These are phyloP conservation scores for Ceratorhiza oryzae-sativae DNA, from an alignment of 1,284 basidiomycete species.

Conservation along the genomic window DNA sequence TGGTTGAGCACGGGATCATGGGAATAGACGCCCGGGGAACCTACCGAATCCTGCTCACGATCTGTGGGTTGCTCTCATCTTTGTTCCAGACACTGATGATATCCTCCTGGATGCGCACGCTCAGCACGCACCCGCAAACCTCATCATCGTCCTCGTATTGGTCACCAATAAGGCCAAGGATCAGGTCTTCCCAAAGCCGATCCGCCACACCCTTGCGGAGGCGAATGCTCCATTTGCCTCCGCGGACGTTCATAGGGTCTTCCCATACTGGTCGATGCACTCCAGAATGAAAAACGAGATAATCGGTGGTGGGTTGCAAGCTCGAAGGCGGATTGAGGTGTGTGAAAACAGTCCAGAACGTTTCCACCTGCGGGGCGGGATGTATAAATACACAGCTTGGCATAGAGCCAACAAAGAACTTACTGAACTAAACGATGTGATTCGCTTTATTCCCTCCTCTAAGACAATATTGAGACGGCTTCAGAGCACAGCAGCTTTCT, in stretches of 20 bases:
- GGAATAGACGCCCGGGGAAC: conserved; percentile 47
- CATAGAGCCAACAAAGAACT: conserved; percentile 47
- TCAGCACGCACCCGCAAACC: conserved; percentile 85
- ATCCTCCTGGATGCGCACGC: conserved; percentile 82
- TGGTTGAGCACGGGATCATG: neutral
- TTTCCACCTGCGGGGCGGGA: conserved; percentile 64
- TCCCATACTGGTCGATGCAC: conserved; percentile 88
- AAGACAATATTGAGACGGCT: neutral
- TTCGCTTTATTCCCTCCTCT: conserved; percentile 83
- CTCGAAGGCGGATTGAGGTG: conserved; percentile 77
- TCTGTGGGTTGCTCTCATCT: conserved; percentile 67
- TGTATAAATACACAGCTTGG: neutral
- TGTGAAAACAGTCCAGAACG: conserved; percentile 84
- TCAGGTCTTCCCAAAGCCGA: conserved; percentile 82
- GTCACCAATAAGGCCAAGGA: conserved; percentile 78
- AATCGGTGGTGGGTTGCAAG: conserved; percentile 80
- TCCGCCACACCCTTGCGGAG: conserved; percentile 82
- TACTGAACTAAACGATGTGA: conserved; percentile 78
- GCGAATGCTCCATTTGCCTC: conserved; percentile 92
- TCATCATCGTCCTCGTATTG: conserved; percentile 73
- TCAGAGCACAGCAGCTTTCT: neutral
- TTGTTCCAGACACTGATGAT: conserved; percentile 83
- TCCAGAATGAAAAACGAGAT: conserved; percentile 82
- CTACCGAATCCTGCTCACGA: conserved; percentile 75
- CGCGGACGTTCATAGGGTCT: conserved; percentile 82